Percentiles rank a stretch among this genome's conserved stretches.
phyloP scores from a whole-genome alignment of 148 eudicot species.

The Nyssa sinensis region DNA sequence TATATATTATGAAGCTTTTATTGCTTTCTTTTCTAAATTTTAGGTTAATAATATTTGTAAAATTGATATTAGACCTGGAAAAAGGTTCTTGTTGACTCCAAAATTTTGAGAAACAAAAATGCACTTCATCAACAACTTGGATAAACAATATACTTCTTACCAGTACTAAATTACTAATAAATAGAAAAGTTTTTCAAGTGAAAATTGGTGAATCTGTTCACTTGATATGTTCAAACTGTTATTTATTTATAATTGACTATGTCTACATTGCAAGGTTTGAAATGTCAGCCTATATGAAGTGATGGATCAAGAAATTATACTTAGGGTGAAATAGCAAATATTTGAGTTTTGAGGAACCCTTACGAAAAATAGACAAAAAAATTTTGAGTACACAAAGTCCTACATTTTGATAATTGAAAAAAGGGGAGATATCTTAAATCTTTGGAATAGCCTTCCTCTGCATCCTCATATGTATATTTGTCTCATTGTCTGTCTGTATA shows the following conservation, averaged over 20 bases:
- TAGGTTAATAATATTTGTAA: not conserved
- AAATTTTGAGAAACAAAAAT: constrained; percentile 12
- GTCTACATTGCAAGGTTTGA: not conserved
- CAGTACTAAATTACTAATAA: constrained; percentile 11
- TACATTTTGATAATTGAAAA: too few relatives aligned
- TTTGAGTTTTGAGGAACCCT: too few relatives aligned
- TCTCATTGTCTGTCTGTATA: not conserved
- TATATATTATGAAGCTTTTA: too few relatives aligned
- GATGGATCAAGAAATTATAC: too few relatives aligned
- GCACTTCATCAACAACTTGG: constrained; percentile 2
- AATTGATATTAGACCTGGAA: not conserved
- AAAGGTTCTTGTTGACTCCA: constrained; percentile 4
- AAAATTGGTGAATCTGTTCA: not conserved
- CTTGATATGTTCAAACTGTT: not conserved
- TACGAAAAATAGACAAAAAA: too few relatives aligned
- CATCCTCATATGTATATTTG: not conserved
- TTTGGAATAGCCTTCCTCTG: too few relatives aligned
- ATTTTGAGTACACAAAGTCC: too few relatives aligned
- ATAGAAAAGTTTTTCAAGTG: not conserved
- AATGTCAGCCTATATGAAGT: too few relatives aligned
- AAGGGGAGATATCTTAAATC: too few relatives aligned
- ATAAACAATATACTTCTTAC: constrained; percentile 2
- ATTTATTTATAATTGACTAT: not conserved
- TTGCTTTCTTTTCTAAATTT: not conserved
- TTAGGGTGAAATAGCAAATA: too few relatives aligned